Conservation (phyloP, 768 basidiomycete species). For the Gloeopeniophorella convolvens region DNA sequence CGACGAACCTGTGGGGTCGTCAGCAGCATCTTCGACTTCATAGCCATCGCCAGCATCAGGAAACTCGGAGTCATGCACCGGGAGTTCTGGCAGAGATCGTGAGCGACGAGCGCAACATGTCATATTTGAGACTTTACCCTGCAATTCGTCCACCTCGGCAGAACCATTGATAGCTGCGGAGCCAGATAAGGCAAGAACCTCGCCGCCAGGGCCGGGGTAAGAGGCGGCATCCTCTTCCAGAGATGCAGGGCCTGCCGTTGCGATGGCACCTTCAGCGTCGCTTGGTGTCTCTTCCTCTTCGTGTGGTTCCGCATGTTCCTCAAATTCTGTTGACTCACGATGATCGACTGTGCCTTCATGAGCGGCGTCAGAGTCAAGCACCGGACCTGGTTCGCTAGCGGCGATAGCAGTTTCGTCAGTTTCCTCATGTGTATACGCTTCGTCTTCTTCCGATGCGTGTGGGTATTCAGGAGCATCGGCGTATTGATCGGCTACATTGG, state of each 20-base stretch:
- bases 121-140: background rate
- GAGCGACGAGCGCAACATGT: background rate
- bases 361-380: slow-evolving; percentile 3
- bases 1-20: slow-evolving; percentile 9
- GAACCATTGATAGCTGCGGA: background rate
- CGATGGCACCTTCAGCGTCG: background rate
- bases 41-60: background rate
- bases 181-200: background rate
- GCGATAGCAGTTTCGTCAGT: slow-evolving; percentile 10
- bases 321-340: background rate
- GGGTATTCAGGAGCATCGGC: slow-evolving; percentile 8
- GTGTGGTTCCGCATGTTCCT: background rate
- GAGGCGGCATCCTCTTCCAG: background rate
- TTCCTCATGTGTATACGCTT: slow-evolving; percentile 2
- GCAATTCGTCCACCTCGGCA: background rate
- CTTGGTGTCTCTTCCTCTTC: slow-evolving; percentile 4
- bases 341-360: slow-evolving; percentile 4
- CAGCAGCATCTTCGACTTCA: background rate
- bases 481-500: slow-evolving; percentile 9
- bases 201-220: background rate
- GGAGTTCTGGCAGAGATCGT: background rate
- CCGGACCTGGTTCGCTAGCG: slow-evolving; percentile 6
- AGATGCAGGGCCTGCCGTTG: background rate
- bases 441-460: background rate
- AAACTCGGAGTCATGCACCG: background rate